A percentile compares a stretch with the other conserved stretches of the same genome.
Conservation (phyloP, 805 yeast species). For the Candida germanica region DNA sequence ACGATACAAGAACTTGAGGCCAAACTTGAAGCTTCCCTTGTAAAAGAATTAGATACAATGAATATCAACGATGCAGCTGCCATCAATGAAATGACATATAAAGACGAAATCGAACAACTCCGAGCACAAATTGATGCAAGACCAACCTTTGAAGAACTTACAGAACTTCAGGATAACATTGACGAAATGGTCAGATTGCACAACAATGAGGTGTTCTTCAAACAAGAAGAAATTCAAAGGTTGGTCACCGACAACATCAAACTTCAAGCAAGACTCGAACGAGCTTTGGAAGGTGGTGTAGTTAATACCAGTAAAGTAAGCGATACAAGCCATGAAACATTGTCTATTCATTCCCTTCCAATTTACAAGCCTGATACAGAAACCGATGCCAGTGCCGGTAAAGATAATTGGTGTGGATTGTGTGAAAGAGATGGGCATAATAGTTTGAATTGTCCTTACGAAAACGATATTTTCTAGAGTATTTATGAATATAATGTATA, state of each 20-base stretch:
- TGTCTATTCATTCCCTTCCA: conserved; percentile 26
- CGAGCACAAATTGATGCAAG: conserved; percentile 32
- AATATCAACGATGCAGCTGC: conserved; percentile 14
- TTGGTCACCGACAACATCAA: conserved; percentile 19
- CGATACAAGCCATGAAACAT: conserved; percentile 10
- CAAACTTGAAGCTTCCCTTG: conserved; percentile 11
- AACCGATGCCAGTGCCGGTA: conserved; percentile 70
- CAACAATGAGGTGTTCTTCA: conserved; percentile 27
- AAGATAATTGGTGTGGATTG: conserved; percentile 83
- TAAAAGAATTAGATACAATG: conserved; percentile 11
- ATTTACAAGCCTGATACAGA: conserved; percentile 48
- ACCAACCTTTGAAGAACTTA: conserved; percentile 41
- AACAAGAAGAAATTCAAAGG: conserved; percentile 24
- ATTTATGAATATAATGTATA: background rate
- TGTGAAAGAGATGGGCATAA: conserved; percentile 91
- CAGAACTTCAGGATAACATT: conserved; percentile 40
- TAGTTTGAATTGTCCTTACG: conserved; percentile 85
- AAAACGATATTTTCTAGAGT: conserved; percentile 50
- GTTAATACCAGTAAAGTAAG: conserved; percentile 6
- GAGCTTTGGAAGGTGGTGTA: conserved; percentile 12
- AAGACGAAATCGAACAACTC: conserved; percentile 24
- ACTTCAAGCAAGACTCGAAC: conserved; percentile 22
- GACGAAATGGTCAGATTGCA: conserved; percentile 43
- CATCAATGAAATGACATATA: conserved; percentile 12
- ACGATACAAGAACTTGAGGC: conserved; percentile 11